These are phyloP conservation scores for Cyphellophora europaea DNA, from an alignment of 2,329 filamentous ascomycete species.

Conservation along the genomic window DNA sequence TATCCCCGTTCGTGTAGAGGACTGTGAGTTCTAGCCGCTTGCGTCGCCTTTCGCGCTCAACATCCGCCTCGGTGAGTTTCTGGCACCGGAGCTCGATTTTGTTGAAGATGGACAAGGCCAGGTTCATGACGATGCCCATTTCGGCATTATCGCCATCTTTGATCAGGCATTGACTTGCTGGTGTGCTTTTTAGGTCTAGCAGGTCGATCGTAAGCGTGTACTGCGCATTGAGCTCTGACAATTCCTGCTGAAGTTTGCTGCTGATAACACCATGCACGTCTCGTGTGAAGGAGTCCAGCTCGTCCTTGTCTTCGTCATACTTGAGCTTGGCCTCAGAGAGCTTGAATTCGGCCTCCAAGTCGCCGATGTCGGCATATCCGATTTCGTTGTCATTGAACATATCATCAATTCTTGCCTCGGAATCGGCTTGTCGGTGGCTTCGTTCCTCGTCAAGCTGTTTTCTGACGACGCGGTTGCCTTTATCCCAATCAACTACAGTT, in stretches of 20 bases:
- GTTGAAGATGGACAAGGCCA: slow-evolving; percentile 35
- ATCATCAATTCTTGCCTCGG: slow-evolving; percentile 42
- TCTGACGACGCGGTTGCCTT: slow-evolving; percentile 32
- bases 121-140: slow-evolving; percentile 33
- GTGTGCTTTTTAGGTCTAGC: slow-evolving; percentile 30
- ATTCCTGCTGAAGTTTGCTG: slow-evolving; percentile 38
- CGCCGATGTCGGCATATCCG: slow-evolving; percentile 47
- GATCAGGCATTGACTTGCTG: slow-evolving; percentile 17
- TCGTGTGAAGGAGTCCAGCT: slow-evolving; percentile 41
- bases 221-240: slow-evolving; percentile 37
- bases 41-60: slow-evolving; percentile 45
- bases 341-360: slow-evolving; percentile 46
- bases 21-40: slow-evolving; percentile 45
- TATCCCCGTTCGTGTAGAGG: slow-evolving; percentile 36
- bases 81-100: slow-evolving; percentile 41
- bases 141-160: slow-evolving; percentile 15
- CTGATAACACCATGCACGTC: slow-evolving; percentile 43
- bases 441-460: slow-evolving; percentile 39
- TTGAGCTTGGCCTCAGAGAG: slow-evolving; percentile 41
- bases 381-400: slow-evolving; percentile 49
- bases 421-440: slow-evolving; percentile 40
- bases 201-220: slow-evolving; percentile 34
- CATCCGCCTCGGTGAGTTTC: slow-evolving; percentile 38
- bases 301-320: slow-evolving; percentile 43
- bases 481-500: slow-evolving; percentile 36